A percentile compares a stretch with the other conserved stretches of the same genome.
Evolutionary conservation across 352 stramenopile genomes (phyloP).

Genomic region (Globisporangium abappressorium): DNA sequence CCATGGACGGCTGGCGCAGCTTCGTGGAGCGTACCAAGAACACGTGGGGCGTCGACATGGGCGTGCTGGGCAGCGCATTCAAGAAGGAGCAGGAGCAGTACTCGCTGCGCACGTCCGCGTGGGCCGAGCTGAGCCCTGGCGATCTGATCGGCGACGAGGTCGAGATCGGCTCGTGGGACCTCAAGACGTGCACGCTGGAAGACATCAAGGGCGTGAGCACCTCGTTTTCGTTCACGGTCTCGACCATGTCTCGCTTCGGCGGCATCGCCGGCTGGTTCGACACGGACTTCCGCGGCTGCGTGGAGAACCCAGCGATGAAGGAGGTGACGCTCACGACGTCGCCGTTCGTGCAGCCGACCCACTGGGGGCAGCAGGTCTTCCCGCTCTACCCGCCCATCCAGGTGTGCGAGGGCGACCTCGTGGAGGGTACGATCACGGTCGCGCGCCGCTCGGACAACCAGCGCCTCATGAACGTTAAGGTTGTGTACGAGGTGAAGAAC

Average conservation of each 20-base stretch:
- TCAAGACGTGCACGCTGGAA: slow-evolving; percentile 83
- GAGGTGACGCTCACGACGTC: slow-evolving; percentile 89
- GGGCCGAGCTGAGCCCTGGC: slow-evolving; percentile 66
- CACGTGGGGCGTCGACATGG: slow-evolving; percentile 98
- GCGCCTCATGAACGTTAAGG: slow-evolving; percentile 88
- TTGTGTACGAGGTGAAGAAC: slow-evolving; percentile 65
- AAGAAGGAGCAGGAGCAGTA: slow-evolving; percentile 89
- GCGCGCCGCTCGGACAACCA: slow-evolving; percentile 82
- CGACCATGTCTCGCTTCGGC: slow-evolving; percentile 85
- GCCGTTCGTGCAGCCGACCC: slow-evolving; percentile 86
- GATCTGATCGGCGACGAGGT: slow-evolving; percentile 85
- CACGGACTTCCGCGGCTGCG: slow-evolving; percentile 95
- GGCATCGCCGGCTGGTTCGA: slow-evolving; percentile 99
- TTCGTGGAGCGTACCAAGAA: slow-evolving; percentile 92
- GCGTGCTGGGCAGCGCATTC: slow-evolving; percentile 83
- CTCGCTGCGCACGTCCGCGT: slow-evolving; percentile 83
- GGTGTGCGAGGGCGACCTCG: slow-evolving; percentile 76
- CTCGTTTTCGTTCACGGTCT: slow-evolving; percentile 76
- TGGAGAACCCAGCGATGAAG: slow-evolving; percentile 68
- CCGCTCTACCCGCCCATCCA: slow-evolving; percentile 79
- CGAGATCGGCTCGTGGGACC: slow-evolving; percentile 77
- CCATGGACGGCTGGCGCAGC: slow-evolving; percentile 81
- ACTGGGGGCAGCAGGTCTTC: slow-evolving; percentile 89
- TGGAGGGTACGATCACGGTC: slow-evolving; percentile 72
- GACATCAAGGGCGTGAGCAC: slow-evolving; percentile 78